A percentile compares a stretch with the other conserved stretches of the same genome.
Conservation (phyloP, 306 rosid genomes). For the Castanea sativa region DNA sequence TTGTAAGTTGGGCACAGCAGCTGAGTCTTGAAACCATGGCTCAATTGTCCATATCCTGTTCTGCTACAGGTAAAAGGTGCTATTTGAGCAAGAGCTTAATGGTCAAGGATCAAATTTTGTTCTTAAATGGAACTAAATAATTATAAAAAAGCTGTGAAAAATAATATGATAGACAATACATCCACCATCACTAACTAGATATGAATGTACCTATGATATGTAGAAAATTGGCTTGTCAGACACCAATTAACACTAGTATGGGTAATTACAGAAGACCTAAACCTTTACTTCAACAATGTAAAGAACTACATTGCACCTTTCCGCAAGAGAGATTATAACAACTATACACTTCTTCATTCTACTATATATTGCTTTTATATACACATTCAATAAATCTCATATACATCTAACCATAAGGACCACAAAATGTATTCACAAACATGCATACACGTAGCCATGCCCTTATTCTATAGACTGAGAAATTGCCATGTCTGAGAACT, state of each 20-base stretch:
- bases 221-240: neutral
- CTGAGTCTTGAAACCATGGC: neutral
- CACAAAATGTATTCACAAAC: neutral
- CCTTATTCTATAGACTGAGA: conserved; percentile 1
- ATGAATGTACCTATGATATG: neutral
- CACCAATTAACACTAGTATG: neutral
- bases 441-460: neutral
- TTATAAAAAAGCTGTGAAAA: neutral
- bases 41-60: neutral
- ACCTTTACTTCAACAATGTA: neutral
- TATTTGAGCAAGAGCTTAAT: neutral
- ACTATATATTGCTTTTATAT: neutral
- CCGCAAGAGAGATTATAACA: neutral
- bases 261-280: neutral
- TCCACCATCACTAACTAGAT: neutral
- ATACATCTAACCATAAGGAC: neutral
- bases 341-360: no score
- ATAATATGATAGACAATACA: neutral
- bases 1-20: neutral
- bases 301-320: neutral
- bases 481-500: neutral
- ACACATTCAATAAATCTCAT: neutral
- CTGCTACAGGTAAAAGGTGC: neutral
- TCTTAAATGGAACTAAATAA: neutral
- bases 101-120: neutral